Conservation (phyloP, 495 filamentous ascomycete genomes). For the Penicillium alfredii region DNA sequence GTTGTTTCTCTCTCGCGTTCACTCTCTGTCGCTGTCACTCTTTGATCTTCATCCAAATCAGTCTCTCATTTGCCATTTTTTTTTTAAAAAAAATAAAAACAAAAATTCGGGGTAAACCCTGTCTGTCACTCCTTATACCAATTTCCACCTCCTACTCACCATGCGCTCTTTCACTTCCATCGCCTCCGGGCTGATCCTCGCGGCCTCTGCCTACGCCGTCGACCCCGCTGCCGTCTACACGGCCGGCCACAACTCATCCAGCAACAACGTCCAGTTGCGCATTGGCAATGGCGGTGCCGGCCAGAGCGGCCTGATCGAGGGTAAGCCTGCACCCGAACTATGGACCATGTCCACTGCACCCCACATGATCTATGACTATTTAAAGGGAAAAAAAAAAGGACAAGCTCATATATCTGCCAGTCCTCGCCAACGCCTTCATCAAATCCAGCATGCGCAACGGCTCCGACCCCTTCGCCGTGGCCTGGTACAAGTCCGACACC, state of each 20-base stretch:
- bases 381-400: background rate
- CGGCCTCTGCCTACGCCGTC: constrained; percentile 4
- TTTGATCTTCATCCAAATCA: too few relatives aligned
- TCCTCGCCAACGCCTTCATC: constrained; percentile 35
- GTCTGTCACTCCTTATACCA: too few relatives aligned
- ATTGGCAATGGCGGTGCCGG: constrained; percentile 39
- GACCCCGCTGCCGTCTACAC: constrained; percentile 22
- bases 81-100: too few relatives aligned
- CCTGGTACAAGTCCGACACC: constrained; percentile 39
- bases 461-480: constrained; percentile 26
- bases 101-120: too few relatives aligned
- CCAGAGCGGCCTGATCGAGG: constrained; percentile 30
- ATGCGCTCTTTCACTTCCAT: constrained; percentile 2
- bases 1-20: too few relatives aligned
- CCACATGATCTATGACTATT: too few relatives aligned
- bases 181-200: background rate
- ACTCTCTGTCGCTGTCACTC: too few relatives aligned
- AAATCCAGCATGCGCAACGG: constrained; percentile 21
- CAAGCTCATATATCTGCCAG: constrained; percentile 11
- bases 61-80: too few relatives aligned
- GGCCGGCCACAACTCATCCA: constrained; percentile 14
- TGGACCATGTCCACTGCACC: too few relatives aligned
- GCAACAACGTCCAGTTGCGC: constrained; percentile 18
- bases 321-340: constrained; percentile 9
- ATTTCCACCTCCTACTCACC: too few relatives aligned